Evolutionary conservation across 331 rosid species (phyloP), one percentile per base, ranked within the genome.

Genomic region (Malus hybrid): DNA sequence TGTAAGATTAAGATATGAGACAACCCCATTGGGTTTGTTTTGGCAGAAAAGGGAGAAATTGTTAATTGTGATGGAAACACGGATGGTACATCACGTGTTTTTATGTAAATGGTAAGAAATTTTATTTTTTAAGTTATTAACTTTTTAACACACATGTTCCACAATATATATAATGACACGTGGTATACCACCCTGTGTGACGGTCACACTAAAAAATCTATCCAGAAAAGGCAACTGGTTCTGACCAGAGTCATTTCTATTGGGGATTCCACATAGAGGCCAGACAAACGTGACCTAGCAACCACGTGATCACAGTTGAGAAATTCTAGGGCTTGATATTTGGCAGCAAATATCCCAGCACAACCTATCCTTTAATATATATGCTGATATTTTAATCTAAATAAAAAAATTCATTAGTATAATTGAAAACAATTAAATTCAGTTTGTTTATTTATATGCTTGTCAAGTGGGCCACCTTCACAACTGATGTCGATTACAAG

Each of bases 261-360:
- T 36, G 44, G 44, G 44, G 44, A 36, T 36, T 36, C 57, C 70
- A 81, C 69, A 20, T 32, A 46, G 42, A 63, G 67, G 57, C 60
- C 69, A 74, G 75, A 72, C 85, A 75, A 27, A 29, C 39, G 76
- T 87, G 75, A 80, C 76, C 70, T 56, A 63, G 66, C 76, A 83
- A 72, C 87, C 97, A 90, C 84, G 90, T 88, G 97, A 84, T 84
- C 81, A 61, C 59, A 6, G 86, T 73, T 84, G 79, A 73, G 76
- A 83, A 81, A 32, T 84, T 87, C 89, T 79, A 86, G 87, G 89
- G 18, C 79, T 55, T 54, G 1, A 29, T 66, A 22, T 59, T 75
- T 60, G 16, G 71, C 77, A 73, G 10, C 68, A 71, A 59, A 14
- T 50, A 29, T 39, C 44, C 44, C 11, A 39, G 44, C 44, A 39